Conservation (phyloP, 2,329 filamentous ascomycete genomes). For the Zymoseptoria ardabiliae region DNA sequence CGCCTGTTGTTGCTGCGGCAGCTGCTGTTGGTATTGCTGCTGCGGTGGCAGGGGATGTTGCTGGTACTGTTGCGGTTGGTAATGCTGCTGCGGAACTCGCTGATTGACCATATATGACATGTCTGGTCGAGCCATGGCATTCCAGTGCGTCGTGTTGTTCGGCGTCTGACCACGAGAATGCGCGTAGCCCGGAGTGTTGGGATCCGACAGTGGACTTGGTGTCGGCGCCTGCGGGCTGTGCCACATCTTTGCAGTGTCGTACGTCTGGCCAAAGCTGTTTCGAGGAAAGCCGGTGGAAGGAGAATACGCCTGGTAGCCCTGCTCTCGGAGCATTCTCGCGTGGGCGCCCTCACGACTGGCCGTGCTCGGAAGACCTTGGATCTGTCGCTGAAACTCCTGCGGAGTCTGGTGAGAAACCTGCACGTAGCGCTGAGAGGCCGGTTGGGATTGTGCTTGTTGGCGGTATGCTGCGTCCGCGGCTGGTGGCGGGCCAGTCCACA, state of each 20-base stretch:
- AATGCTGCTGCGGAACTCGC: constrained; percentile 3
- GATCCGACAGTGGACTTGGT: constrained; percentile 27
- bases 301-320: constrained; percentile 18
- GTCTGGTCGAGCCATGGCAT: constrained; percentile 13
- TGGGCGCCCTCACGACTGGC: constrained; percentile 28
- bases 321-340: constrained; percentile 28
- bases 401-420: constrained; percentile 33
- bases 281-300: constrained; percentile 9
- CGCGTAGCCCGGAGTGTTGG: constrained; percentile 19
- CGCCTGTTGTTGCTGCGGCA: background rate
- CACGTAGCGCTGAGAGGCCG: constrained; percentile 8
- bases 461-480: constrained; percentile 9
- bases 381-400: constrained; percentile 36
- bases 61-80: constrained; percentile 6
- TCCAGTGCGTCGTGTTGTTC: constrained; percentile 12
- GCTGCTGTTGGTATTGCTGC: background rate
- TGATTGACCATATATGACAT: constrained; percentile 4
- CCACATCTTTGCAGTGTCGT: constrained; percentile 22
- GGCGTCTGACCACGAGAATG: constrained; percentile 14
- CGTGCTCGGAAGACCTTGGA: constrained; percentile 25
- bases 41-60: constrained; percentile 7
- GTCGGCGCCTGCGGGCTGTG: constrained; percentile 28
- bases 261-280: constrained; percentile 21
- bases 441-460: constrained; percentile 6
- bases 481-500: constrained; percentile 18